Evolutionary conservation across 495 filamentous ascomycete genomes (phyloP).

Genomic region (Sphaerosporella brunnea): DNA sequence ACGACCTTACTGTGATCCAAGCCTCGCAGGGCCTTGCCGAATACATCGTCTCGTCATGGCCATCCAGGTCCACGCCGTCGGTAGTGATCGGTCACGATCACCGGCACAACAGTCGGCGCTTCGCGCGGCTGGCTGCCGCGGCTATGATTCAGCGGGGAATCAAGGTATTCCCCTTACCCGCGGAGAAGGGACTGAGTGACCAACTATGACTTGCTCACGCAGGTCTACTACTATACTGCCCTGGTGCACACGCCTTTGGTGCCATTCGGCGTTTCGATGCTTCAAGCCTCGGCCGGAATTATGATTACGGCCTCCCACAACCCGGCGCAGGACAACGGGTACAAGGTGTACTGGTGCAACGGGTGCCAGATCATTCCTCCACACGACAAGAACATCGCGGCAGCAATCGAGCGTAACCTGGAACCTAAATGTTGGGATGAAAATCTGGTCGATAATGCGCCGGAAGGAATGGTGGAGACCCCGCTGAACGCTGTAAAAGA

Average conservation of each 20-base stretch:
- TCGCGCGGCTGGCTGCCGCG: constrained; percentile 45
- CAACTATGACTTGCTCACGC: not conserved
- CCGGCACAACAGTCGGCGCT: constrained; percentile 46
- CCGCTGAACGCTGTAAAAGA: constrained; percentile 29
- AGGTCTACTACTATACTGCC: constrained; percentile 41
- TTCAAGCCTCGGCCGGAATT: constrained; percentile 44
- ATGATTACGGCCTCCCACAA: constrained; percentile 53
- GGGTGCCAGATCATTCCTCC: constrained; percentile 55
- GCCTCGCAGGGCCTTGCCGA: constrained; percentile 53
- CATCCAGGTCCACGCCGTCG: constrained; percentile 8
- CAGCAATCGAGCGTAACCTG: constrained; percentile 40
- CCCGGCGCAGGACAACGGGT: constrained; percentile 52
- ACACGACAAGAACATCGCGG: constrained; percentile 43
- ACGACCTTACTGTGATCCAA: constrained; percentile 51
- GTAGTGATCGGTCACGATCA: constrained; percentile 51
- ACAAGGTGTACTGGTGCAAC: constrained; percentile 57
- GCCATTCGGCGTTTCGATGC: constrained; percentile 43
- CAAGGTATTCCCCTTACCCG: constrained; percentile 18
- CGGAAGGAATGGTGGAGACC: constrained; percentile 29
- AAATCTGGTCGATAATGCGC: constrained; percentile 26
- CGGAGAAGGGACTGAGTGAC: not conserved
- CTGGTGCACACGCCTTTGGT: constrained; percentile 48
- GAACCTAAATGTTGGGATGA: constrained; percentile 38
- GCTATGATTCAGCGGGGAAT: constrained; percentile 46
- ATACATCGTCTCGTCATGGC: constrained; percentile 32